These are phyloP conservation scores for Bruguiera sexangula DNA, from an alignment of 345 rosid species.

Conservation along the genomic window DNA sequence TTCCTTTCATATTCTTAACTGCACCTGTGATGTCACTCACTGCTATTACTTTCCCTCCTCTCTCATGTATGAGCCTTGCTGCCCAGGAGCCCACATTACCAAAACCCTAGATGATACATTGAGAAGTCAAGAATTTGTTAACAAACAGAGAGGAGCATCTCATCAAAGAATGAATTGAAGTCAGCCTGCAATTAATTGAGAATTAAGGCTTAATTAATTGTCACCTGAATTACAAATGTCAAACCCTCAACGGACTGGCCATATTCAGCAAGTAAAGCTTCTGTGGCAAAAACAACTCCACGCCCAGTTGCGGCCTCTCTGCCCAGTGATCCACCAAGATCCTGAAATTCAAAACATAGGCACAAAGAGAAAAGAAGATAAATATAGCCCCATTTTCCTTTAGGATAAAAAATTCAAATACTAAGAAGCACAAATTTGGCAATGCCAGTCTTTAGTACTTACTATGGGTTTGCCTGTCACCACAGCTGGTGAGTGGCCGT, in stretches of 20 bases:
- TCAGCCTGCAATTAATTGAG: background rate
- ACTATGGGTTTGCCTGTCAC: slow-evolving; percentile 23
- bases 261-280: slow-evolving; percentile 88
- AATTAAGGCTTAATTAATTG: background rate
- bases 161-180: background rate
- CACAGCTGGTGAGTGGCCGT: slow-evolving; percentile 20
- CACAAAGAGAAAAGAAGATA: background rate
- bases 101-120: slow-evolving; percentile 58
- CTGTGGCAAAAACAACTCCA: slow-evolving; percentile 83
- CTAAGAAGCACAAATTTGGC: background rate
- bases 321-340: slow-evolving; percentile 98
- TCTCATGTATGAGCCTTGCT: slow-evolving; percentile 77
- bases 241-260: slow-evolving; percentile 74
- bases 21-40: slow-evolving; percentile 97
- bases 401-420: background rate
- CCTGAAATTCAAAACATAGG: slow-evolving; percentile 36
- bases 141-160: background rate
- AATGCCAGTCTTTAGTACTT: background rate
- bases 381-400: background rate
- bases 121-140: background rate
- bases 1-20: slow-evolving; percentile 69
- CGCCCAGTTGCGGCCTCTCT: slow-evolving; percentile 99
- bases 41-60: slow-evolving; percentile 88
- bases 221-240: slow-evolving; percentile 89
- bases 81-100: slow-evolving; percentile 99